Evolutionary conservation across 139 green algal genomes (phyloP).

Genomic region (Haematococcus lacustris): DNA sequence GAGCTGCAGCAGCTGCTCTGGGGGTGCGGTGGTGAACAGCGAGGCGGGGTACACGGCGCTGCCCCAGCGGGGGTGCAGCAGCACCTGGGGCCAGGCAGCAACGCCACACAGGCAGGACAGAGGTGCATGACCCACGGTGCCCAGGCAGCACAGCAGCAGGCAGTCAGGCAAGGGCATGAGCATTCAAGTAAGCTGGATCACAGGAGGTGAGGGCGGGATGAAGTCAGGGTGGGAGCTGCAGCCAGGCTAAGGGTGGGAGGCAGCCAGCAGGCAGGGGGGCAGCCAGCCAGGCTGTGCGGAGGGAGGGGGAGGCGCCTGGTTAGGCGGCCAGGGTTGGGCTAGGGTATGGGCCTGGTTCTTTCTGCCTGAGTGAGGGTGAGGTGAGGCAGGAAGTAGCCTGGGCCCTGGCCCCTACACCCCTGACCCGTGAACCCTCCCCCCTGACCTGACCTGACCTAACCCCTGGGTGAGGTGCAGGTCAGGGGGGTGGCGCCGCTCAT

Average conservation of each 20-base stretch:
- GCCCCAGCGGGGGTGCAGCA: constrained; percentile 88
- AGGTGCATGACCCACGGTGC: neutral
- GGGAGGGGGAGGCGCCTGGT: too few species aligned
- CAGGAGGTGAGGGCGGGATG: too few species aligned
- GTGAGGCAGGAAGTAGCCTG: too few species aligned
- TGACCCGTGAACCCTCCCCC: too few species aligned
- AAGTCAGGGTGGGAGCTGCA: too few species aligned
- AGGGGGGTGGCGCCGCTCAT: neutral
- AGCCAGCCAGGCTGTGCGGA: too few species aligned
- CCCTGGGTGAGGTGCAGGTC: neutral
- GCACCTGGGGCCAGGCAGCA: constrained; percentile 27
- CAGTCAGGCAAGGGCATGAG: neutral
- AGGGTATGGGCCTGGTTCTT: too few species aligned
- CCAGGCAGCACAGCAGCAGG: neutral
- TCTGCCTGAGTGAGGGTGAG: too few species aligned
- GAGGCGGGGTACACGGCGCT: constrained; percentile 84
- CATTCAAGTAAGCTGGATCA: neutral
- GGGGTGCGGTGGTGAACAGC: constrained; percentile 78
- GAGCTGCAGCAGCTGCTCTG: constrained; percentile 34
- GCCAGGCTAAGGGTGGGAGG: neutral
- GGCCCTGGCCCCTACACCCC: too few species aligned
- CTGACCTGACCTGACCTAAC: neutral
- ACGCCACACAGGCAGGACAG: neutral
- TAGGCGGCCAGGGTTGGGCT: too few species aligned
- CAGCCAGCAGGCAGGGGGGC: too few species aligned